Conservation (phyloP, 345 rosid genomes). For the Gynandropsis gynandra region DNA sequence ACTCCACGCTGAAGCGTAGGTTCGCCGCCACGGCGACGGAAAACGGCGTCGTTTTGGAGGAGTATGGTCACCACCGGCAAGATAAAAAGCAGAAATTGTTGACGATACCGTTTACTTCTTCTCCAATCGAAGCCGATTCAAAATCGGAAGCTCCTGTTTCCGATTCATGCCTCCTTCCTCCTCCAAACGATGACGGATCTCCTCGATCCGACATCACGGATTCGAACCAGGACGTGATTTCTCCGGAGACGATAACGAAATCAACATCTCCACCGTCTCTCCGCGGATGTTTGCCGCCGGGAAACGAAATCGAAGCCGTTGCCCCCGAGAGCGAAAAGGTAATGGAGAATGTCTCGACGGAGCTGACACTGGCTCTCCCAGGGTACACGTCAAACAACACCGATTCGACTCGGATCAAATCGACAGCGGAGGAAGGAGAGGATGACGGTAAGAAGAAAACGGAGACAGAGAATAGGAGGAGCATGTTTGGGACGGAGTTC, state of each 20-base stretch:
- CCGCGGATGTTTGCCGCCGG: background rate
- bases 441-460: constrained; percentile 2
- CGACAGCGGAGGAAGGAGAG: background rate
- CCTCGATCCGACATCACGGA: too few species aligned
- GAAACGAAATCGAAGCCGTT: background rate
- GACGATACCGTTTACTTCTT: too few species aligned
- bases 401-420: background rate
- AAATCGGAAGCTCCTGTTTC: too few species aligned
- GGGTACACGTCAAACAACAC: constrained; percentile 23
- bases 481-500: constrained; percentile 32
- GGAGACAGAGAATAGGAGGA: background rate
- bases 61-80: background rate
- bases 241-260: constrained; percentile 14
- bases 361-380: constrained; percentile 37
- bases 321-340: too few species aligned
- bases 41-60: constrained; percentile 1
- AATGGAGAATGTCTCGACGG: constrained; percentile 21
- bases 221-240: constrained; percentile 13
- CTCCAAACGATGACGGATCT: too few species aligned
- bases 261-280: background rate
- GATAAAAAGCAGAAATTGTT: background rate
- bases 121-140: too few species aligned
- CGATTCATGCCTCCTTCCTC: too few species aligned
- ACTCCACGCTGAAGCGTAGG: constrained; percentile 10
- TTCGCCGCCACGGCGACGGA: too few species aligned